Conservation (phyloP, 23 red algal genomes). For the Chondrus crispus region DNA sequence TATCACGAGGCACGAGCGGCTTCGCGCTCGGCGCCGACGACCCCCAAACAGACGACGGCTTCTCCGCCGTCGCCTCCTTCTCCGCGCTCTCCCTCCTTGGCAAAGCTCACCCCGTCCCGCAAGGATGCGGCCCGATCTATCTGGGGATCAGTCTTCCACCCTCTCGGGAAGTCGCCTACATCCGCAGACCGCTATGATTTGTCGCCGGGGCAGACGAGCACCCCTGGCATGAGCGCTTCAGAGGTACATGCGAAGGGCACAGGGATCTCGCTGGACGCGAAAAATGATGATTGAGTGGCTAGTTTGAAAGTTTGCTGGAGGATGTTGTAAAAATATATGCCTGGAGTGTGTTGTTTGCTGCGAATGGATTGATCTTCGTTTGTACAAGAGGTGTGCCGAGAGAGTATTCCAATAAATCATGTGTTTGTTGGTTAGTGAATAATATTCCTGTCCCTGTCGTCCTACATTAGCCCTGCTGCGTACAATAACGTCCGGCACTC, state of each 20-base stretch:
- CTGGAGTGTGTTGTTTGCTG: not conserved
- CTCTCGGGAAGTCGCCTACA: slow-evolving; percentile 20
- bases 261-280: slow-evolving; percentile 34
- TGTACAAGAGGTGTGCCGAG: no score
- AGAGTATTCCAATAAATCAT: not conserved
- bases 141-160: slow-evolving; percentile 59
- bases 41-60: not conserved
- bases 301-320: not conserved
- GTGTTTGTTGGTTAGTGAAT: not conserved
- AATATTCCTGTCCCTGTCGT: not conserved
- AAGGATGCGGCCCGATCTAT: not conserved
- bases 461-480: not conserved
- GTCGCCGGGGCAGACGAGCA: slow-evolving; percentile 32
- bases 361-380: not conserved
- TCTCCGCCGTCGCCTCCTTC: not conserved
- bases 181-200: slow-evolving; percentile 62
- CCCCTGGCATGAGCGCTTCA: slow-evolving; percentile 48
- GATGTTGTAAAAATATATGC: not conserved
- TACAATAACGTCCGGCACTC: slow-evolving; percentile 40
- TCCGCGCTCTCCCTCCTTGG: not conserved
- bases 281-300: slow-evolving; percentile 17
- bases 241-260: slow-evolving; percentile 60
- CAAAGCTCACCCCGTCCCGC: not conserved
- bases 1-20: slow-evolving; percentile 33
- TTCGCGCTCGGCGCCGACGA: slow-evolving; percentile 2